Evolutionary conservation across 345 rosid genomes (phyloP).

Genomic region (Brassica carinata): DNA sequence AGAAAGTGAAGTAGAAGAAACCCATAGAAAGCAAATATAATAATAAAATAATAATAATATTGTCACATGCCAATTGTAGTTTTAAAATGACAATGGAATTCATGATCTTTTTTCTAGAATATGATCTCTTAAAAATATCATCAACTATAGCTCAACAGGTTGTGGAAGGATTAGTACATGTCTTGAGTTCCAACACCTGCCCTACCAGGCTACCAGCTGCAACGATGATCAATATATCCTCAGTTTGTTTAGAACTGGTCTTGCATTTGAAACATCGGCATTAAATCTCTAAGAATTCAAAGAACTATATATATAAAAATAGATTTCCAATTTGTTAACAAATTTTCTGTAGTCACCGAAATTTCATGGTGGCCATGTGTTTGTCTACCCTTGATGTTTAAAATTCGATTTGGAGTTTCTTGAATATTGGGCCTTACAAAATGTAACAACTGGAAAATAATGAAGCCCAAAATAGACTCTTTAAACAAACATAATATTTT

Average conservation of each 20-base stretch:
- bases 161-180: not conserved
- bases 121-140: not conserved
- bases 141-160: not conserved
- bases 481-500: not conserved
- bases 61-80: not conserved
- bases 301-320: too few relatives aligned
- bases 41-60: not conserved
- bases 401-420: not conserved
- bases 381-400: not conserved
- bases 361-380: too few relatives aligned
- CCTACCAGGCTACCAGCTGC: not conserved
- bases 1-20: not conserved
- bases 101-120: not conserved
- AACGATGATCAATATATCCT: not conserved
- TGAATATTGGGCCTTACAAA: not conserved
- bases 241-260: too few relatives aligned
- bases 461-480: not conserved
- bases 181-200: not conserved
- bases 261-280: too few relatives aligned
- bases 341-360: too few relatives aligned
- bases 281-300: too few relatives aligned
- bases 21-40: not conserved
- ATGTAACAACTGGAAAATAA: not conserved
- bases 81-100: not conserved
- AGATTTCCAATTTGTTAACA: too few relatives aligned